These are phyloP conservation scores for Vanrija sp. DNA, from an alignment of 1,284 basidiomycete genomes.

Conservation along the genomic window DNA sequence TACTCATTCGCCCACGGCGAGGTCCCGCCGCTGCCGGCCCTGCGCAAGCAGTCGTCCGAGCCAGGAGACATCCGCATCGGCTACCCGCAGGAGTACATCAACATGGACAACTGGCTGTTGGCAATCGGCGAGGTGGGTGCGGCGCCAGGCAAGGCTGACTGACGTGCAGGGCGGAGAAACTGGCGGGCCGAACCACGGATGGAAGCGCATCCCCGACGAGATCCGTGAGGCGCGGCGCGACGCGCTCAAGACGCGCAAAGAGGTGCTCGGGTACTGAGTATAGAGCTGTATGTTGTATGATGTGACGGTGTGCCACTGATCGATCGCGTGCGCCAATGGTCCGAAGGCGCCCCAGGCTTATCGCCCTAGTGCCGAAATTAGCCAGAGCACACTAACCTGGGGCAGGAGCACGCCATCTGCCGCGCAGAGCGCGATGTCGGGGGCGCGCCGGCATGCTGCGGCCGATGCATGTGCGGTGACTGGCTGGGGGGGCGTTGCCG, in stretches of 20 bases:
- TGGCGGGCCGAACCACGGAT: conserved; percentile 7
- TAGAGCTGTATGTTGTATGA: too few relatives aligned
- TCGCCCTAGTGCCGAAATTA: too few relatives aligned
- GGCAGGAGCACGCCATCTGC: too few relatives aligned
- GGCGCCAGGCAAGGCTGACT: neutral
- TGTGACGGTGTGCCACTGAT: too few relatives aligned
- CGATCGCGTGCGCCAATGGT: too few relatives aligned
- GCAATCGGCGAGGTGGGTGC: conserved; percentile 24
- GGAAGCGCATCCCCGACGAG: conserved; percentile 4
- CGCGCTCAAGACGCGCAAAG: conserved; percentile 10
- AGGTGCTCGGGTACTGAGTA: conserved; percentile 14
- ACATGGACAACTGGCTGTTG: conserved; percentile 22
- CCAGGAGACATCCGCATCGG: conserved; percentile 17
- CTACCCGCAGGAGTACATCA: conserved; percentile 19
- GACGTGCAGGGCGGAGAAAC: conserved; percentile 10
- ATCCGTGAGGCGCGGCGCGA: conserved; percentile 9
- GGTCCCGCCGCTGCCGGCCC: conserved; percentile 19
- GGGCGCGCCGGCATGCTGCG: too few relatives aligned
- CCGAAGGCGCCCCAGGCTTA: too few relatives aligned
- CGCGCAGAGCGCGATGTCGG: too few relatives aligned
- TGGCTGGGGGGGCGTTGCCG: too few relatives aligned
- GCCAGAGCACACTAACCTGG: too few relatives aligned
- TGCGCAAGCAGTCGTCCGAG: conserved; percentile 9
- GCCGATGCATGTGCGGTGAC: too few relatives aligned
- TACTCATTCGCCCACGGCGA: conserved; percentile 9